Evolutionary conservation across 176 grass and related monocot species (phyloP).

Genomic region (Neostapfia colusana): DNA sequence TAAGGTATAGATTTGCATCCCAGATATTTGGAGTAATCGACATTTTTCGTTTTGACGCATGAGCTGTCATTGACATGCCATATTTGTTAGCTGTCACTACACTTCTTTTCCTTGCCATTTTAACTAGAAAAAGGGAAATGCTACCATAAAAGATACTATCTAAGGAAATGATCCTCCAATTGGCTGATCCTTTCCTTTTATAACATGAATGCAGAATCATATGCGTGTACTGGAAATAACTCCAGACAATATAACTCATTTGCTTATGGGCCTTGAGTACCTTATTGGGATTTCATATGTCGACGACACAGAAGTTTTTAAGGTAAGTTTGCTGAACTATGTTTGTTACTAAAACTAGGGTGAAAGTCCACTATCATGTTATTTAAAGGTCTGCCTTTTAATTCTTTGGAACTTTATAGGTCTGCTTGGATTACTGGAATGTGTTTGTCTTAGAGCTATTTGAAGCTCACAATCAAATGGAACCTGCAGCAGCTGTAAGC

Average conservation of each 20-base stretch:
- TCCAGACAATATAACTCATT: slow-evolving; percentile 77
- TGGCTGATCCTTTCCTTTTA: slow-evolving; percentile 11
- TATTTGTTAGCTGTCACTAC: no score
- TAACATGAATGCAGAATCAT: slow-evolving; percentile 57
- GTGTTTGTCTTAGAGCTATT: slow-evolving; percentile 89
- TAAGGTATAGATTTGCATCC: slow-evolving; percentile 58
- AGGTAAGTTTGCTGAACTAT: slow-evolving; percentile 53
- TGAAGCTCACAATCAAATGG: slow-evolving; percentile 90
- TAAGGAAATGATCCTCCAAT: slow-evolving; percentile 4
- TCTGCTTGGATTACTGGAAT: slow-evolving; percentile 99
- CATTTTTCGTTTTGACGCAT: background rate
- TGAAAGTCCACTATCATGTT: background rate
- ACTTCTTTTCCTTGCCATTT: background rate
- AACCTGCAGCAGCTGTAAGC: slow-evolving; percentile 83
- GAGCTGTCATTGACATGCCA: background rate
- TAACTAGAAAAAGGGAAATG: background rate
- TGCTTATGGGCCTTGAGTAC: slow-evolving; percentile 90
- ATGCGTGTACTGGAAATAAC: slow-evolving; percentile 76
- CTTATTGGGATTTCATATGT: slow-evolving; percentile 97
- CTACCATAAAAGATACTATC: slow-evolving; percentile 7
- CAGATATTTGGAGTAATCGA: background rate
- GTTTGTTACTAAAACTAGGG: slow-evolving; percentile 10
- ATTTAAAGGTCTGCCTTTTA: slow-evolving; percentile 62
- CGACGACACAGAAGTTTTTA: slow-evolving; percentile 98
- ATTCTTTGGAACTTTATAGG: slow-evolving; percentile 43